A percentile compares a stretch with the other conserved stretches of the same genome.
Evolutionary conservation across 2,329 filamentous ascomycete genomes (phyloP).

Genomic region (Hymenoscyphus salicellus): DNA sequence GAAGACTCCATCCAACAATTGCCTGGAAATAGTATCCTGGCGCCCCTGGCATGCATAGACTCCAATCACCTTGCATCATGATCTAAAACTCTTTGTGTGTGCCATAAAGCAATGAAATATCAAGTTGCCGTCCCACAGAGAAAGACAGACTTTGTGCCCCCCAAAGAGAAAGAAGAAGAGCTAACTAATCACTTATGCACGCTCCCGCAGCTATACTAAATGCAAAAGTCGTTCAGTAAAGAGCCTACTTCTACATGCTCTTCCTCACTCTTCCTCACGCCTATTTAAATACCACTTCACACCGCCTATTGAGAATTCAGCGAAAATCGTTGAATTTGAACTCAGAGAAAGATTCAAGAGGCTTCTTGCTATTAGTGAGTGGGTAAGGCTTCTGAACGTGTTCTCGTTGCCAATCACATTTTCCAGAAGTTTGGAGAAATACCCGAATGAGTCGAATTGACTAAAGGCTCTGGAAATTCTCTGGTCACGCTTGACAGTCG

Average conservation of each 20-base stretch:
- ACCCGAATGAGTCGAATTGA: conserved; percentile 4
- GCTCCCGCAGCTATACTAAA: conserved; percentile 20
- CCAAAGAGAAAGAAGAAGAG: conserved; percentile 9
- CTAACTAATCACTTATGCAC: conserved; percentile 20
- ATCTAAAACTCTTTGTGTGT: neutral
- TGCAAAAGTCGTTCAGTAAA: conserved; percentile 16
- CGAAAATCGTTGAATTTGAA: neutral
- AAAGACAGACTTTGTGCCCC: conserved; percentile 25
- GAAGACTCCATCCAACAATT: neutral
- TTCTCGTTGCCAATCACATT: conserved; percentile 2
- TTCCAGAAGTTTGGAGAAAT: conserved; percentile 1
- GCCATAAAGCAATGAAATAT: neutral
- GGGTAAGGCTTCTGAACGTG: neutral
- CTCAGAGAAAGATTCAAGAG: conserved; percentile 1
- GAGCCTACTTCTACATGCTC: conserved; percentile 20
- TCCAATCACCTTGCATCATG: neutral
- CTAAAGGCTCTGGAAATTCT: neutral
- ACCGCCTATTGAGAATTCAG: conserved; percentile 20
- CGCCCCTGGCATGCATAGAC: neutral
- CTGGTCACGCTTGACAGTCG: neutral
- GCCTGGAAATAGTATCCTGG: neutral
- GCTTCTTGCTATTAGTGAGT: neutral
- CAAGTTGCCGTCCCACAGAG: conserved; percentile 9
- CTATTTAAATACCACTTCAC: conserved; percentile 21
- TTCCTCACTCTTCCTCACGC: conserved; percentile 23